Evolutionary conservation across 2,329 filamentous ascomycete species (phyloP), one percentile per base, ranked within the genome.

Genomic region (Alternaria gansuensis): DNA sequence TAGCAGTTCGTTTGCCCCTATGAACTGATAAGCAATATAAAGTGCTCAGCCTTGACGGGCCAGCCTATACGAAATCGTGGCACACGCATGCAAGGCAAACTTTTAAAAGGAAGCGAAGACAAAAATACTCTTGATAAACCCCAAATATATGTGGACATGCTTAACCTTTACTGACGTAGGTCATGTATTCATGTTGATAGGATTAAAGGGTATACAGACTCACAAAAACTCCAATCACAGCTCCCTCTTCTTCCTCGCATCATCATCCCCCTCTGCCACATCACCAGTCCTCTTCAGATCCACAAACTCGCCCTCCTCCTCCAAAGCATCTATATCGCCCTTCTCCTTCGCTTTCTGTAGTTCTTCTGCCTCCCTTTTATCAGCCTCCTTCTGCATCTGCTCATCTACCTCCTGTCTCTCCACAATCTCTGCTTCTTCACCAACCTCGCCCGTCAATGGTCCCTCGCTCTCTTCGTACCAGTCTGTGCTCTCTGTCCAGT

Each of bases 401-500:
- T 67, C 64, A 44, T 67, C 64, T 4, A 67, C 63, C 46, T 67
- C 64, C 39, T 67, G 66, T 43, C 64, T 60, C 41, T 73, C 71
- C 9, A 73, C 72, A 61, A 75, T 54, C 64, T 72, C 74, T 2
- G 64, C 74, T 52, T 76, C 73, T 23, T 75, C 74, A 9, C 73
- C 74, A 4, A 72, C 62, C 4, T 64, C 65, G 0, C 67, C 68
- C 6, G 59, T 65, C 56, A 67, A 58, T 3, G 67, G 66, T 0
- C 74, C 74, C 13, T 75, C 74, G 39, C 74, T 76, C 43, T 77
- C 72, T 71, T 88, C 82, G 62, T 91, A 91, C 89, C 89, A 92
- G n/a, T 61, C 45, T 3, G 86, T 83, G 48, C 85, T 87, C 44
- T 79, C 80, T 4, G 84, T 77, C 90, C 91, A 94, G 37, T 81